These are phyloP conservation scores for Solanum commersonii DNA, from an alignment of 257 asterid species.

Conservation along the genomic window DNA sequence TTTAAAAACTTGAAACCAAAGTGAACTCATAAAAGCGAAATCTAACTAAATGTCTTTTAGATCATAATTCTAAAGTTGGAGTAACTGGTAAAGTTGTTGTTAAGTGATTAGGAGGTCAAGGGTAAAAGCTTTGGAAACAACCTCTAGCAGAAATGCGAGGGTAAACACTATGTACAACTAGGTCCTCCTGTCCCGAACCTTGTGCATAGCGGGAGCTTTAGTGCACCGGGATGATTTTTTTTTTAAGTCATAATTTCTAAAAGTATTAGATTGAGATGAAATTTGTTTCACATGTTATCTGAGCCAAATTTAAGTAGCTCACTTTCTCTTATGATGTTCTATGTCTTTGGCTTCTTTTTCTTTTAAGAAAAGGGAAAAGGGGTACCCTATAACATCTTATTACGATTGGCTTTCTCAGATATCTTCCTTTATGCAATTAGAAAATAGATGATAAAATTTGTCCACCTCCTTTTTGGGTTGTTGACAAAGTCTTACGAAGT, in stretches of 20 bases:
- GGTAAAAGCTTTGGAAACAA: background rate
- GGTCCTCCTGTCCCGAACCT: rapidly evolving
- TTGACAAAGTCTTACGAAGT: too few relatives aligned
- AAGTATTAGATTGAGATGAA: too few relatives aligned
- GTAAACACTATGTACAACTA: too few relatives aligned
- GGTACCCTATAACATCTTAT: background rate
- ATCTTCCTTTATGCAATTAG: too few relatives aligned
- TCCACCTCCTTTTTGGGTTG: too few relatives aligned
- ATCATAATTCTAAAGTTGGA: background rate
- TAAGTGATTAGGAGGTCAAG: background rate
- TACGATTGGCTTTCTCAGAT: too few relatives aligned
- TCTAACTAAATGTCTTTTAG: background rate
- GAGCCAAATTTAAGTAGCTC: background rate
- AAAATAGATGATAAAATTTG: too few relatives aligned
- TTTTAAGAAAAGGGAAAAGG: background rate
- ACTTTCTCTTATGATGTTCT: background rate
- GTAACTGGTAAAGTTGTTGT: too few relatives aligned
- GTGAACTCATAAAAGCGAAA: background rate
- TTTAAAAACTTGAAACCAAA: background rate
- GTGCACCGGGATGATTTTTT: background rate
- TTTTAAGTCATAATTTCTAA: background rate
- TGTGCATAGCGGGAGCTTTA: background rate
- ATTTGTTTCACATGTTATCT: background rate
- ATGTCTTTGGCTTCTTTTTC: background rate
- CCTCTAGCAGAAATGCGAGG: too few relatives aligned